phyloP scores from a whole-genome alignment of 2,329 filamentous ascomycete species.

The Pseudocercospora musae region DNA sequence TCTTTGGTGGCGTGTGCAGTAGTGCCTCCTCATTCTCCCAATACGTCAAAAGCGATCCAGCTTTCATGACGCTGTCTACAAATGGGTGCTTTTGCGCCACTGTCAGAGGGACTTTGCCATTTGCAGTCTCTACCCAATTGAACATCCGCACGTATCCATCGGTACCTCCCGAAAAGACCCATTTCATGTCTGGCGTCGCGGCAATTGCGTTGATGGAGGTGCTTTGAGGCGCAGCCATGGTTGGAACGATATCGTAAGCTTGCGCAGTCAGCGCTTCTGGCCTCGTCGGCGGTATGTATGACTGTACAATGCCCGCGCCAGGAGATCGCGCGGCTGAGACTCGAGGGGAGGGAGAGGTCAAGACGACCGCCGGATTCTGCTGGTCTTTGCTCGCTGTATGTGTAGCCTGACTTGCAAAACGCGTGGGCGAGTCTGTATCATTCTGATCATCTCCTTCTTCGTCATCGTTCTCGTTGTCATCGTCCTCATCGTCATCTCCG shows the following conservation, averaged over 20 bases:
- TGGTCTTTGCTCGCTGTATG: constrained; percentile 15
- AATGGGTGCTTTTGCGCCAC: constrained; percentile 96
- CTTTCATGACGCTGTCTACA: constrained; percentile 94
- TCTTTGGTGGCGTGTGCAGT: constrained; percentile 31
- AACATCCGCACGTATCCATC: constrained; percentile 97
- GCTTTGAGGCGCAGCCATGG: constrained; percentile 91
- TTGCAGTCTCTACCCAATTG: constrained; percentile 91
- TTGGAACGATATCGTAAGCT: constrained; percentile 92
- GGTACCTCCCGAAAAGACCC: constrained; percentile 88
- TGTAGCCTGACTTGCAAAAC: constrained; percentile 31
- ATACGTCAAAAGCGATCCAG: constrained; percentile 89
- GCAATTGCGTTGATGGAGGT: constrained; percentile 93
- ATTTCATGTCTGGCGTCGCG: constrained; percentile 88
- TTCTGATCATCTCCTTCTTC: constrained; percentile 42
- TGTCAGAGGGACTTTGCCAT: constrained; percentile 87
- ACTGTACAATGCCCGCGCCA: constrained; percentile 24
- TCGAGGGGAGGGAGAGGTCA: constrained; percentile 48
- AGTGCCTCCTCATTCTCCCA: constrained; percentile 92
- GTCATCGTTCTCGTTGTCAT: constrained; percentile 35
- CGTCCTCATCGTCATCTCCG: constrained; percentile 40
- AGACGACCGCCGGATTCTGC: constrained; percentile 46
- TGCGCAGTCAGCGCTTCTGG: constrained; percentile 74
- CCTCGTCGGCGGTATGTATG: constrained; percentile 50
- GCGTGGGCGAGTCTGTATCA: constrained; percentile 46
- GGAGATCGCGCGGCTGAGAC: constrained; percentile 35